phyloP scores from a whole-genome alignment of 2,329 filamentous ascomycete species.

The Diplodia scrobiculata region DNA sequence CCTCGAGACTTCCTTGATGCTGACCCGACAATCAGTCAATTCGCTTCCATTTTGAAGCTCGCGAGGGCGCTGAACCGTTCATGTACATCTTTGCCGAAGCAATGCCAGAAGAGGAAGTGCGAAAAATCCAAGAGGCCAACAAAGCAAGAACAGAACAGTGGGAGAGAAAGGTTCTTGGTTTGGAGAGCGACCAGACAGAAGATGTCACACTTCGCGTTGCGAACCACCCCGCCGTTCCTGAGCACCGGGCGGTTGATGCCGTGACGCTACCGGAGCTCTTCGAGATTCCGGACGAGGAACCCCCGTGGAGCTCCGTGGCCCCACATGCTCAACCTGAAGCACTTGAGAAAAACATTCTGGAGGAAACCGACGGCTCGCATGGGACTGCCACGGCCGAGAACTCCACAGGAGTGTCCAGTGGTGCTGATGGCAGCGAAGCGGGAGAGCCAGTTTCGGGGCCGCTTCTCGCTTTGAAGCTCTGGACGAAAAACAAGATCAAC shows the following conservation, averaged over 20 bases:
- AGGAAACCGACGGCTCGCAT: not conserved
- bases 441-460: not conserved
- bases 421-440: not conserved
- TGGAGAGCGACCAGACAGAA: conserved; percentile 35
- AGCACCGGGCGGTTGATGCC: not conserved
- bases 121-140: conserved; percentile 69
- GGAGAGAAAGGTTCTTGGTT: conserved; percentile 62
- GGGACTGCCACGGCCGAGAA: not conserved
- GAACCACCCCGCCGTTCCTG: not conserved
- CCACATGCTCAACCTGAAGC: conserved; percentile 19
- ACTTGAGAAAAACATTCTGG: conserved; percentile 25
- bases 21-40: conserved; percentile 57
- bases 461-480: conserved; percentile 68
- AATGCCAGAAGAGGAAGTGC: conserved; percentile 70
- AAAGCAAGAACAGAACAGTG: conserved; percentile 68
- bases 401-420: not conserved
- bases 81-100: conserved; percentile 93
- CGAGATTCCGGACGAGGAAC: conserved; percentile 18
- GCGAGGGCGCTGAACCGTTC: conserved; percentile 61
- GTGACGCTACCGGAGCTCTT: conserved; percentile 8
- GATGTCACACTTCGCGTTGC: conserved; percentile 31
- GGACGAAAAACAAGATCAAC: conserved; percentile 72
- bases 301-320: conserved; percentile 6
- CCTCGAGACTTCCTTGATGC: not conserved
- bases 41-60: conserved; percentile 79